A percentile compares a stretch with the other conserved stretches of the same genome.
phyloP scores from a whole-genome alignment of 2,329 filamentous ascomycete species.

The Anisogramma anomala region DNA sequence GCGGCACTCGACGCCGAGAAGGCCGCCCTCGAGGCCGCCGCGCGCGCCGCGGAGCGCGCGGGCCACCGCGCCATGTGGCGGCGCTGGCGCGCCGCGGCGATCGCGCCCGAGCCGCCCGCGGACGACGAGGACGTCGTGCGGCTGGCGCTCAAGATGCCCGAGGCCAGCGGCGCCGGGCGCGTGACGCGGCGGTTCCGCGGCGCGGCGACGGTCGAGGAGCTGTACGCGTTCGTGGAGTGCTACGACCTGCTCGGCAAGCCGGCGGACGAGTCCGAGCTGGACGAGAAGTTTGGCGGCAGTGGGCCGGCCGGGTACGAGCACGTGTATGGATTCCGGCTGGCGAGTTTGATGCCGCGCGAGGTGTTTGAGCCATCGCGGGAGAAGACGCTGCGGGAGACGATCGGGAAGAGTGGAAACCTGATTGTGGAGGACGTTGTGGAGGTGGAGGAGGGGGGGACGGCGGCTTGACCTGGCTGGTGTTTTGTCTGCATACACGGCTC shows the following conservation, averaged over 20 bases:
- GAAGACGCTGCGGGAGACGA: slow-evolving; percentile 56
- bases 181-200: slow-evolving; percentile 65
- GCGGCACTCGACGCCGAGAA: slow-evolving; percentile 56
- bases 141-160: slow-evolving; percentile 54
- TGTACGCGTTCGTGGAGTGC: slow-evolving; percentile 96
- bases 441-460: slow-evolving; percentile 2
- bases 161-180: slow-evolving; percentile 51
- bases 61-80: slow-evolving; percentile 56
- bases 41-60: slow-evolving; percentile 42
- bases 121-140: slow-evolving; percentile 58
- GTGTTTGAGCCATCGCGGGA: slow-evolving; percentile 61
- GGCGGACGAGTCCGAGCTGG: slow-evolving; percentile 17
- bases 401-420: slow-evolving; percentile 76
- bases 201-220: slow-evolving; percentile 65
- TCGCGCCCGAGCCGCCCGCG: slow-evolving; percentile 56
- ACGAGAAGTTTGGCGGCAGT: slow-evolving; percentile 24
- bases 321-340: slow-evolving; percentile 73
- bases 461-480: background rate
- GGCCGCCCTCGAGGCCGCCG: slow-evolving; percentile 46
- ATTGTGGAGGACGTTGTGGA: slow-evolving; percentile 59
- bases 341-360: slow-evolving; percentile 72
- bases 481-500: background rate
- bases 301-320: slow-evolving; percentile 64
- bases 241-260: slow-evolving; percentile 50
- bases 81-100: slow-evolving; percentile 59